These are phyloP conservation scores for Stagonosporopsis cucurbitacearum DNA, from an alignment of 2,329 filamentous ascomycete genomes.

Conservation along the genomic window DNA sequence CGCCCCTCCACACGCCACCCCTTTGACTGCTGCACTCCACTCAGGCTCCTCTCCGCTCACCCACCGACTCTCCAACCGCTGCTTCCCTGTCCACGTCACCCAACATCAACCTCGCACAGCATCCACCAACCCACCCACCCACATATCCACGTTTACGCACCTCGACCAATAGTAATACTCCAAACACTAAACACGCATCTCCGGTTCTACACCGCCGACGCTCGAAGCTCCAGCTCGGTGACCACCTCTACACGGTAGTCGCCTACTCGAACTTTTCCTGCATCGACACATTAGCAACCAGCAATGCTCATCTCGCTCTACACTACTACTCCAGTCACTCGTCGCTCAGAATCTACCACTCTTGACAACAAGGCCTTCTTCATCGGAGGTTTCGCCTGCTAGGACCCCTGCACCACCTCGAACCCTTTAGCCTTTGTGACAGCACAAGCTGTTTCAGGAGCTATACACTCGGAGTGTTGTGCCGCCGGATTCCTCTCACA, in stretches of 20 bases:
- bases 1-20: slow-evolving; percentile 9
- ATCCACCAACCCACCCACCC: too few relatives aligned
- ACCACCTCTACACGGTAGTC: slow-evolving; percentile 32
- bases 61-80: slow-evolving; percentile 33
- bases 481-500: slow-evolving; percentile 47
- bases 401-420: slow-evolving; percentile 46
- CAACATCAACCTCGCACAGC: slow-evolving; percentile 23
- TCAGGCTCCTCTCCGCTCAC: slow-evolving; percentile 19
- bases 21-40: not conserved
- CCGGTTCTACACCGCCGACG: slow-evolving; percentile 23
- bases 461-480: slow-evolving; percentile 47
- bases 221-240: slow-evolving; percentile 39
- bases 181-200: slow-evolving; percentile 21
- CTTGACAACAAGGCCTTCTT: slow-evolving; percentile 50
- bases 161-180: slow-evolving; percentile 38
- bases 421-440: slow-evolving; percentile 43
- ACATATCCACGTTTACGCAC: slow-evolving; percentile 27
- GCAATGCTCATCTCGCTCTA: slow-evolving; percentile 44
- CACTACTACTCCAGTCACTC: slow-evolving; percentile 50
- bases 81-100: slow-evolving; percentile 38
- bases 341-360: slow-evolving; percentile 51
- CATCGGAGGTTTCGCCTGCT: slow-evolving; percentile 47
- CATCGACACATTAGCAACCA: slow-evolving; percentile 39
- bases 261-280: slow-evolving; percentile 38
- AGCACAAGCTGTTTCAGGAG: slow-evolving; percentile 43